phyloP scores from a whole-genome alignment of 176 grass and related monocot species.

The Typha latifolia region DNA sequence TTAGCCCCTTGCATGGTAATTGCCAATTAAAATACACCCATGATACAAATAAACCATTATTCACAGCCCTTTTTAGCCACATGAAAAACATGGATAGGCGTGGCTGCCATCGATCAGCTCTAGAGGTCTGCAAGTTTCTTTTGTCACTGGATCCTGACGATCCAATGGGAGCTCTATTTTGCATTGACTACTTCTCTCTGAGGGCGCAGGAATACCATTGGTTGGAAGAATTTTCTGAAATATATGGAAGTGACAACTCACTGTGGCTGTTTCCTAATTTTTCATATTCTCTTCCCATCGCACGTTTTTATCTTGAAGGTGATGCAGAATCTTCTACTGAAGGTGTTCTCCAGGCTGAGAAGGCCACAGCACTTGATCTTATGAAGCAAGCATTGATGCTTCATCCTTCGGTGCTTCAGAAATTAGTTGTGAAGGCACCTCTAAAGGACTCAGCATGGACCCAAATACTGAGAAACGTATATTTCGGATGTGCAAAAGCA shows the following conservation, averaged over 20 bases:
- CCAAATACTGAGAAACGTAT: slow-evolving; percentile 73
- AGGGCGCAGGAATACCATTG: slow-evolving; percentile 89
- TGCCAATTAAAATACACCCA: slow-evolving; percentile 70
- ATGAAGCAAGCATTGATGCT: slow-evolving; percentile 99
- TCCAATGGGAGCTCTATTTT: slow-evolving; percentile 84
- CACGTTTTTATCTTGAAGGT: slow-evolving; percentile 72
- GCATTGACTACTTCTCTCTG: slow-evolving; percentile 94
- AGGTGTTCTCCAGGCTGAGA: slow-evolving; percentile 35
- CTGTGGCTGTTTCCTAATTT: slow-evolving; percentile 91
- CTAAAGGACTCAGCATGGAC: slow-evolving; percentile 77
- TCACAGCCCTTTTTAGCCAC: slow-evolving; percentile 79
- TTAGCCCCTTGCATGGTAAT: slow-evolving; percentile 58
- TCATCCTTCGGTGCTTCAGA: slow-evolving; percentile 70
- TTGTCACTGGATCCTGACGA: slow-evolving; percentile 90
- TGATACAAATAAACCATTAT: slow-evolving; percentile 83
- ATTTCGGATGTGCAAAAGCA: slow-evolving; percentile 91
- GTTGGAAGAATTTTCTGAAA: slow-evolving; percentile 80
- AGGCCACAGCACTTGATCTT: slow-evolving; percentile 65
- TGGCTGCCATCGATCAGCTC: slow-evolving; percentile 88
- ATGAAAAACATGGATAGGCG: slow-evolving; percentile 91
- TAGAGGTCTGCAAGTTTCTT: slow-evolving; percentile 94
- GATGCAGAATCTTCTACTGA: slow-evolving; percentile 18
- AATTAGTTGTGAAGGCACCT: slow-evolving; percentile 86
- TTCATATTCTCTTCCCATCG: slow-evolving; percentile 81
- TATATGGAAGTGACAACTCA: slow-evolving; percentile 75